Percentiles rank a stretch among this genome's conserved stretches.
phyloP scores from a whole-genome alignment of 176 grass and related monocot species.

The Pontederia crassipes region DNA sequence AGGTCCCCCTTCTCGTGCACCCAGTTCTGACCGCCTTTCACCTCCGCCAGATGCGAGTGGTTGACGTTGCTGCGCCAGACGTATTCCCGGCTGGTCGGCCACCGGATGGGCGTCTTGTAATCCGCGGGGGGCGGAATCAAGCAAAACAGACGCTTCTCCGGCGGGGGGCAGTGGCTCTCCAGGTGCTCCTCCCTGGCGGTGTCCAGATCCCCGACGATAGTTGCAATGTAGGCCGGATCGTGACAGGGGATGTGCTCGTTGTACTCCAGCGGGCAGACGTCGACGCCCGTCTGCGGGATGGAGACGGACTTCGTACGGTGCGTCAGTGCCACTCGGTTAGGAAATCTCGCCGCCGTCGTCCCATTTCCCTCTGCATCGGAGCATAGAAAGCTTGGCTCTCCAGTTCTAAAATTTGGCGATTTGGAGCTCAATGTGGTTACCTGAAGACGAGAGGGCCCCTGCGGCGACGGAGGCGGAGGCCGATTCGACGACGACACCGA shows the following conservation, averaged over 20 bases:
- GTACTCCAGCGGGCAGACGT: slow-evolving; percentile 62
- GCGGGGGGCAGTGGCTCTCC: slow-evolving; percentile 61
- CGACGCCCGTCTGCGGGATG: slow-evolving; percentile 52
- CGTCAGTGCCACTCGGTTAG: slow-evolving; percentile 49
- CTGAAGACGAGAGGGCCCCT: slow-evolving; percentile 2
- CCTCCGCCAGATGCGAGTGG: slow-evolving; percentile 79
- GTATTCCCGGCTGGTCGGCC: slow-evolving; percentile 80
- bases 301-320: slow-evolving; percentile 25
- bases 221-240: slow-evolving; percentile 34
- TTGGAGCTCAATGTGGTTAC: slow-evolving; percentile 1
- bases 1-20: slow-evolving; percentile 71
- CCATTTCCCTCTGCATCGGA: slow-evolving; percentile 28
- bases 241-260: slow-evolving; percentile 87
- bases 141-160: slow-evolving; percentile 59
- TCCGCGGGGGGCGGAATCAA: slow-evolving; percentile 68
- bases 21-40: slow-evolving; percentile 98
- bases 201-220: slow-evolving; percentile 34
- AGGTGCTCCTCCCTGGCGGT: slow-evolving; percentile 59
- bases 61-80: slow-evolving; percentile 94
- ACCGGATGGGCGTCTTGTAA: slow-evolving; percentile 83
- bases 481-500: slow-evolving; percentile 5
- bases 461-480: not conserved
- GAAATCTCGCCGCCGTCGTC: slow-evolving; percentile 16
- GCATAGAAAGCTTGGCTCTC: slow-evolving; percentile 12
- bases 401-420: slow-evolving; percentile 1